phyloP scores from a whole-genome alignment of 331 rosid genomes.

The Saraca asoca region DNA sequence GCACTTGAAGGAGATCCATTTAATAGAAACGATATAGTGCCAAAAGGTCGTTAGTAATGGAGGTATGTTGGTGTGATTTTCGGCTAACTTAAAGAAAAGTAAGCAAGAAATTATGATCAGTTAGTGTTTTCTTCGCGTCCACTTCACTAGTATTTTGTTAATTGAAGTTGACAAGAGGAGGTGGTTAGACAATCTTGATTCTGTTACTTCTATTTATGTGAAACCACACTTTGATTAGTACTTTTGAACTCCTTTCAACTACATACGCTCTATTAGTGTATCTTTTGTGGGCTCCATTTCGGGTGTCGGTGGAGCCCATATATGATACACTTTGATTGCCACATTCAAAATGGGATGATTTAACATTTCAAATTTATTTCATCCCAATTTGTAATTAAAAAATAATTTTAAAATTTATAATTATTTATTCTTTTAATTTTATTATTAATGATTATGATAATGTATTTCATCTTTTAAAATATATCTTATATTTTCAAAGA shows the following conservation, averaged over 20 bases:
- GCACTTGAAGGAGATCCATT: constrained; percentile 29
- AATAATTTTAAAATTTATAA: no score
- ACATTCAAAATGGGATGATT: no score
- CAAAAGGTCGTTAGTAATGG: constrained; percentile 51
- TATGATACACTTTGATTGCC: no score
- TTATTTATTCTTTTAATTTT: no score
- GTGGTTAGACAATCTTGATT: constrained; percentile 64
- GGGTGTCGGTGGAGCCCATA: constrained; percentile 16
- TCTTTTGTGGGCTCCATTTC: constrained; percentile 27
- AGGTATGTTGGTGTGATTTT: constrained; percentile 37
- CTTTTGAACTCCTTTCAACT: constrained; percentile 40
- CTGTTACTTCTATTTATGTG: constrained; percentile 55
- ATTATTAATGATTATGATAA: no score
- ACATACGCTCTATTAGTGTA: neutral
- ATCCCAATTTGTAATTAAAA: constrained; percentile 28
- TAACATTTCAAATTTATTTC: no score
- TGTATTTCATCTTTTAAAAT: no score
- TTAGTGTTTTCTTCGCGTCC: constrained; percentile 82
- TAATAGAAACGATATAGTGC: constrained; percentile 25
- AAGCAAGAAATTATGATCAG: neutral
- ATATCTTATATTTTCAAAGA: no score
- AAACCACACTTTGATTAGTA: constrained; percentile 44
- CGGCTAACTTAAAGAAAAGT: constrained; percentile 24
- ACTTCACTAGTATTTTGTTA: constrained; percentile 86
- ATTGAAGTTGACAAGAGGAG: constrained; percentile 66